A percentile compares a stretch with the other conserved stretches of the same genome.
Conservation (phyloP, 108 stramenopile genomes). For the Hondaea fermentalgiana region DNA sequence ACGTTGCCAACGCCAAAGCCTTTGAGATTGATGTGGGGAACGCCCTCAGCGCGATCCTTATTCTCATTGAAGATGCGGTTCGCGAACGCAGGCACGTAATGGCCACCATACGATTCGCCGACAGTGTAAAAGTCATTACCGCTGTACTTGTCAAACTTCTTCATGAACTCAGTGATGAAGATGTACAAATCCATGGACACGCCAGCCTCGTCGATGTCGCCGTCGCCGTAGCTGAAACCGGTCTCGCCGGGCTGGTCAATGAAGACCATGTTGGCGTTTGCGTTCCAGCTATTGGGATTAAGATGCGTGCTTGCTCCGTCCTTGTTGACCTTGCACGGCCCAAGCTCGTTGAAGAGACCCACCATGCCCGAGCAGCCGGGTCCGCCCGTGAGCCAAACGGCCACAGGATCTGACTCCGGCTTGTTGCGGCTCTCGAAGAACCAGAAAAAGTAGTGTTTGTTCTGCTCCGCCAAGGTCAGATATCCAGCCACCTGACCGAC, state of each 20-base stretch:
- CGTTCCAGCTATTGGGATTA: slow-evolving; percentile 83
- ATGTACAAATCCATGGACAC: slow-evolving; percentile 85
- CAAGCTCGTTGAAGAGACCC: slow-evolving; percentile 84
- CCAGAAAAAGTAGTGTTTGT: slow-evolving; percentile 90
- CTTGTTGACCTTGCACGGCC: slow-evolving; percentile 77
- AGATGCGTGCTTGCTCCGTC: slow-evolving; percentile 67
- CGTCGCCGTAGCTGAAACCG: slow-evolving; percentile 80
- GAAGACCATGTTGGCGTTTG: slow-evolving; percentile 76
- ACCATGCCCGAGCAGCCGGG: slow-evolving; percentile 71
- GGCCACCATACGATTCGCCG: slow-evolving; percentile 79
- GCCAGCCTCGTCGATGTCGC: slow-evolving; percentile 75
- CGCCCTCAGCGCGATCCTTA: slow-evolving; percentile 44
- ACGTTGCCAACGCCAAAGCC: slow-evolving; percentile 78
- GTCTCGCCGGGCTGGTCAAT: slow-evolving; percentile 88
- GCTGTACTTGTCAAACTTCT: slow-evolving; percentile 65
- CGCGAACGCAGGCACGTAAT: slow-evolving; percentile 85
- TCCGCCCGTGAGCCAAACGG: slow-evolving; percentile 91
- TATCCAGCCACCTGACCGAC: neutral
- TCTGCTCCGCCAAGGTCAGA: slow-evolving; percentile 25
- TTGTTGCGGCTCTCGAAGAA: slow-evolving; percentile 64
- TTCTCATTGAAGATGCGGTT: slow-evolving; percentile 60
- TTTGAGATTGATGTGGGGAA: slow-evolving; percentile 57
- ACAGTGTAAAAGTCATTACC: slow-evolving; percentile 43
- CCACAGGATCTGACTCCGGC: slow-evolving; percentile 56
- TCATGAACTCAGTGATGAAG: slow-evolving; percentile 83